Evolutionary conservation across 805 yeast species (phyloP).

Genomic region (Phaffomyces thermotolerans): DNA sequence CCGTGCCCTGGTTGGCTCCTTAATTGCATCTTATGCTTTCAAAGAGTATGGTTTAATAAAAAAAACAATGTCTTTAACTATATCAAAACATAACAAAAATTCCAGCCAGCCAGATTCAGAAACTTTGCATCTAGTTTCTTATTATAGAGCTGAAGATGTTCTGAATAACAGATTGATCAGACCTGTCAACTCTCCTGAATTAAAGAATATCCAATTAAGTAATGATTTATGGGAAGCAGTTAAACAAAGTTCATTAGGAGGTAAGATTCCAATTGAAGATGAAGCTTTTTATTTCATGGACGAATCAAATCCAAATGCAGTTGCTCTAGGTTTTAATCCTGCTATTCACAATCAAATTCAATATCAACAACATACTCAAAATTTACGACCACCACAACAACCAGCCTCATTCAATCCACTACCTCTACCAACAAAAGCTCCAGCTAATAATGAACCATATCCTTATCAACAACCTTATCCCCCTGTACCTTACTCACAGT

Average conservation of each 20-base stretch:
- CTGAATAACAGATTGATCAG: conserved; percentile 43
- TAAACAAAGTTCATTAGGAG: conserved; percentile 53
- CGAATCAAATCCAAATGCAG: conserved; percentile 20
- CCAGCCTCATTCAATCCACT: neutral
- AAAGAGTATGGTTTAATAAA: conserved; percentile 72
- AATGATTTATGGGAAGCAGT: conserved; percentile 47
- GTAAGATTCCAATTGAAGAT: conserved; percentile 40
- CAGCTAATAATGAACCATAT: too few species aligned
- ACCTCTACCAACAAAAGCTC: neutral
- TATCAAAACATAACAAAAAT: conserved; percentile 13
- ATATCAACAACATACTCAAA: conserved; percentile 6
- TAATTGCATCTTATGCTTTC: conserved; percentile 54
- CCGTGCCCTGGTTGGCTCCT: conserved; percentile 46
- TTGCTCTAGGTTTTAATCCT: conserved; percentile 16
- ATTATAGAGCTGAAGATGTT: conserved; percentile 74
- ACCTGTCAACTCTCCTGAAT: conserved; percentile 47
- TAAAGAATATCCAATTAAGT: conserved; percentile 43
- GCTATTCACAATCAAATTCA: conserved; percentile 11
- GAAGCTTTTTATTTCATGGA: conserved; percentile 44
- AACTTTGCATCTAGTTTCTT: conserved; percentile 69
- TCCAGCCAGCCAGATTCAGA: conserved; percentile 23
- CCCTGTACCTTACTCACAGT: too few species aligned
- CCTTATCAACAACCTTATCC: too few species aligned
- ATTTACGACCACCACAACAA: neutral
- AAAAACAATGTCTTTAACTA: conserved; percentile 56